phyloP scores from a whole-genome alignment of 1,284 basidiomycete species.

The Exobasidium rhododendri region DNA sequence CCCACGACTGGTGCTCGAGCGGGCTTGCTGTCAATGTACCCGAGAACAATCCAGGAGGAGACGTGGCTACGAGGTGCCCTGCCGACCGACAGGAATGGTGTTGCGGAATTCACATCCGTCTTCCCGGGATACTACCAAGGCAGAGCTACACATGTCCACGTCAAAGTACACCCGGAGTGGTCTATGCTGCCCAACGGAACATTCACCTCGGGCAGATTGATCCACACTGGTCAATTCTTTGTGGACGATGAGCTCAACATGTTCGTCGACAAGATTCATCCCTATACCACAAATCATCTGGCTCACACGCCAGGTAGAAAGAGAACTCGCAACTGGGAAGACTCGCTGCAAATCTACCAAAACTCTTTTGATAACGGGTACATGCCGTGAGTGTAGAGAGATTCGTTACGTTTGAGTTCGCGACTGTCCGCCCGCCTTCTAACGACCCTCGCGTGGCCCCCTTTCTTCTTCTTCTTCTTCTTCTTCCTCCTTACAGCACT shows the following conservation, averaged over 20 bases:
- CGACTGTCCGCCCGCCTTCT: too few species aligned
- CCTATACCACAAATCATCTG: conserved; percentile 57
- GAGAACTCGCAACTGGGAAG: conserved; percentile 58
- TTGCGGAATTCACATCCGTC: conserved; percentile 66
- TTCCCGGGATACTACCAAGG: conserved; percentile 65
- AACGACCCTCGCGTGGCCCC: too few species aligned
- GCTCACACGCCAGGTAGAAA: conserved; percentile 48
- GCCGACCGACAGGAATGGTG: conserved; percentile 66
- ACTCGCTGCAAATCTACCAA: conserved; percentile 57
- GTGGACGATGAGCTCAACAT: conserved; percentile 65
- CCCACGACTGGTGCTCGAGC: conserved; percentile 52
- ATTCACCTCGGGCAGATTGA: conserved; percentile 57
- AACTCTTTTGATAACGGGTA: conserved; percentile 34
- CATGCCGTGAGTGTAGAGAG: too few species aligned
- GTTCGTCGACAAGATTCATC: conserved; percentile 55
- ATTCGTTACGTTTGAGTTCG: too few species aligned
- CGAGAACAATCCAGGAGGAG: conserved; percentile 56
- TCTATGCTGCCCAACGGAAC: conserved; percentile 56
- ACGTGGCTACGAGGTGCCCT: conserved; percentile 67
- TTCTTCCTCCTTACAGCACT: too few species aligned
- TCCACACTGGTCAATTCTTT: conserved; percentile 66
- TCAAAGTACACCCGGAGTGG: conserved; percentile 57
- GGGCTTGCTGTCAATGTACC: conserved; percentile 56
- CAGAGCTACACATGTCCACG: conserved; percentile 59
- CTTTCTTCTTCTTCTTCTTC: too few species aligned